A percentile compares a stretch with the other conserved stretches of the same genome.
These are phyloP conservation scores for Actinomortierella wolfii DNA, from an alignment of 371 early-diverging fungal genomes.

Conservation along the genomic window DNA sequence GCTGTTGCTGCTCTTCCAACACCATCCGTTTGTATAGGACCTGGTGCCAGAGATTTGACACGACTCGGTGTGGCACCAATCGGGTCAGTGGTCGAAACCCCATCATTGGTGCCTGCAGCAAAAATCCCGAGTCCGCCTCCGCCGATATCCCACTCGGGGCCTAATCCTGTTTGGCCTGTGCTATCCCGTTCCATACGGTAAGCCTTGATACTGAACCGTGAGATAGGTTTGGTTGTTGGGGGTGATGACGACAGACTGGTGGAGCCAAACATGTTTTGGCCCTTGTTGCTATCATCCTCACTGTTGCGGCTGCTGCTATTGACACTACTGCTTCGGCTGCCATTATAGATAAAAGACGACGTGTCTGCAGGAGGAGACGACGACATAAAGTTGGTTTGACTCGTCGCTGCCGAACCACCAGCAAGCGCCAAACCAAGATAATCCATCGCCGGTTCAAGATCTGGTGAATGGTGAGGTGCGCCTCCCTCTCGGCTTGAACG, in stretches of 20 bases:
- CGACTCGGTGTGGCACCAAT: constrained; percentile 7
- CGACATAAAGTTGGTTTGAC: constrained; percentile 21
- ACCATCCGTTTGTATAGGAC: not conserved
- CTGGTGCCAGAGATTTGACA: not conserved
- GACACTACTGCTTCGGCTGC: constrained; percentile 1
- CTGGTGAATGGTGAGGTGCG: constrained; percentile 4
- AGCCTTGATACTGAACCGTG: constrained; percentile 43
- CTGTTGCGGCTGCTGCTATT: not conserved
- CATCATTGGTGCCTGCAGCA: not conserved
- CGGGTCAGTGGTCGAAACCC: constrained; percentile 10
- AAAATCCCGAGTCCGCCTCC: not conserved
- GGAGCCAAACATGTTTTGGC: too few relatives aligned
- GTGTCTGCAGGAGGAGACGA: constrained; percentile 1
- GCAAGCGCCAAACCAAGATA: constrained; percentile 14
- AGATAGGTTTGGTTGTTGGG: constrained; percentile 15
- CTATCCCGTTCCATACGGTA: constrained; percentile 34
- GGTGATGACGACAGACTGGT: not conserved
- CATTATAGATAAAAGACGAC: not conserved
- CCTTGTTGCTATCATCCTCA: not conserved
- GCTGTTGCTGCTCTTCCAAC: constrained; percentile 6
- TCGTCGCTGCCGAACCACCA: constrained; percentile 21
- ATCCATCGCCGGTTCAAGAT: too few relatives aligned
- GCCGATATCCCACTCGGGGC: constrained; percentile 8
- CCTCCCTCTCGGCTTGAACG: constrained; percentile 22
- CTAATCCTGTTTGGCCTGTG: constrained; percentile 29